phyloP scores from a whole-genome alignment of 371 early-diverging fungal genomes.

The Funneliformis caledonium region DNA sequence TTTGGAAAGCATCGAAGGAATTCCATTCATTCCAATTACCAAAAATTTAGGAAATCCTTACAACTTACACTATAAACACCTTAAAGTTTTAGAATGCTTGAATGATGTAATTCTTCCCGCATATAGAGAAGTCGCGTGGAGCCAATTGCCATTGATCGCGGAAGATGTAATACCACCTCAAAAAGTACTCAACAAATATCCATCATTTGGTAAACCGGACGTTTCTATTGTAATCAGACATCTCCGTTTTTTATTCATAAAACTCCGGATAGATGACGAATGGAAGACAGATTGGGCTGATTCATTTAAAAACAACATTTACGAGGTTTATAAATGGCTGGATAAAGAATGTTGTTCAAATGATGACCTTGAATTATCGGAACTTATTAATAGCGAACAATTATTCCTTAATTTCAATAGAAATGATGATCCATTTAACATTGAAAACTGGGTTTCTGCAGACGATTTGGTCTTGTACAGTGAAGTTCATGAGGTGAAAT shows the following conservation, averaged over 20 bases:
- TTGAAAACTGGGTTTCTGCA: constrained; percentile 11
- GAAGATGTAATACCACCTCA: constrained; percentile 17
- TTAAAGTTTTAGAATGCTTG: constrained; percentile 11
- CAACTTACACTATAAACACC: background rate
- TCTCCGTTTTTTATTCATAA: background rate
- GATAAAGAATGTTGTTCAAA: constrained; percentile 2
- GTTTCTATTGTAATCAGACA: background rate
- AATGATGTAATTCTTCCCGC: constrained; percentile 14
- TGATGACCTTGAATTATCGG: background rate
- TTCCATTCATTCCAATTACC: constrained; percentile 19
- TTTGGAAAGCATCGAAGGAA: background rate
- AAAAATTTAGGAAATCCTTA: constrained; percentile 15
- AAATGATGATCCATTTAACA: constrained; percentile 13
- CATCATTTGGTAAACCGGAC: constrained; percentile 24
- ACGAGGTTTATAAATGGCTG: constrained; percentile 11
- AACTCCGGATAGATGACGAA: background rate
- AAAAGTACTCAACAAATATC: background rate
- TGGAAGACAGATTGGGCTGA: constrained; percentile 5
- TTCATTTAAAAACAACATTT: background rate
- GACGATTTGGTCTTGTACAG: background rate
- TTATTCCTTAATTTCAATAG: constrained; percentile 22
- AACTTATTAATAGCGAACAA: background rate
- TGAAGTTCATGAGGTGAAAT: background rate
- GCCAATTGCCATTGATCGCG: constrained; percentile 11
- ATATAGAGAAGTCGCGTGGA: constrained; percentile 30